Evolutionary conservation across 768 basidiomycete genomes (phyloP), one percentile per base, ranked within the genome.

Genomic region (Phanerodontia chrysosporium): DNA sequence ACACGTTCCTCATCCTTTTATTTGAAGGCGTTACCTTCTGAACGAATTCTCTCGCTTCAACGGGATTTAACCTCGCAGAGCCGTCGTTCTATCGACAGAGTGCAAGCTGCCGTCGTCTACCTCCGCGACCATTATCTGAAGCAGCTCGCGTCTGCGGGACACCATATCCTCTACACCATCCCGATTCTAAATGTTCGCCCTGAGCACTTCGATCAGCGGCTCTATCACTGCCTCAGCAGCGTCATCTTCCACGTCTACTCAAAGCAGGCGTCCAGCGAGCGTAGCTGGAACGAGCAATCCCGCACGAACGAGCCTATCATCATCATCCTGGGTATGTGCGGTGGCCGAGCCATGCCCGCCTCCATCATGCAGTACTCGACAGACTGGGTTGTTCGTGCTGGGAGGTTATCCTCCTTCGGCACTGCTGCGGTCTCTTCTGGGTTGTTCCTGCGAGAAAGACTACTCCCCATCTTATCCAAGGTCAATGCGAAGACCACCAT

Each of bases 401-500:
- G 59, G 25, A 56, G 51, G n/a, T 58, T 58, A 28, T 51, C 59
- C 48, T 64, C 66, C 0, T 60, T 55, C 39, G 69, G 69, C 3
- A 67, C 67, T 2, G 58, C 66, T 36, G 59, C 48, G 21, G 48
- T 71, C 32, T 62, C 69, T 16, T 51, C 59, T 16, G 39, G 45
- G n/a, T 45, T 61, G 21, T 69, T 70, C 64, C 49, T 70, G 22
- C 59, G 66, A 25, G 56, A 59, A 22, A 48, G 48, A n/a, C 53
- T 71, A 27, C 65, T 70, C 25, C 45, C 48, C 8, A 49, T 58
- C 9, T 59, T 71, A 4, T 46, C 62, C 13, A 35, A 48, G 13
- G 57, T 71, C 61, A 71, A 71, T 45, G 56, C 56, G 6, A 51
- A 46, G 21, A 71, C 70, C 1, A 69, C 70, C 13, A 51, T 71